Conservation (phyloP, 2,329 filamentous ascomycete species). For the Exserohilum rostratum region DNA sequence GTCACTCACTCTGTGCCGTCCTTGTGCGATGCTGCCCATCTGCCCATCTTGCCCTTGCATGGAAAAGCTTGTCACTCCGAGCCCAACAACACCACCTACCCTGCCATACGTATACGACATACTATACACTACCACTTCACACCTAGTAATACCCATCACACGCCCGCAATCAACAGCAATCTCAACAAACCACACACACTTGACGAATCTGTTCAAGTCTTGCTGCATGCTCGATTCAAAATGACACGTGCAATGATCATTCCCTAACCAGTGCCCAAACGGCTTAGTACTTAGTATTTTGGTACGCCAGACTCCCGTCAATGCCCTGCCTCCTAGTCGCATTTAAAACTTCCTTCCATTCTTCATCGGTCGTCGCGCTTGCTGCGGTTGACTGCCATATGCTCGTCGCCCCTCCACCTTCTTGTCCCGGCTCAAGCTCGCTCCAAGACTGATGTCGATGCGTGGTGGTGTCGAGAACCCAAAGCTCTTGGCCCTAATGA, state of each 20-base stretch:
- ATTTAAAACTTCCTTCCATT: constrained; percentile 41
- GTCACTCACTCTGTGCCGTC: not conserved
- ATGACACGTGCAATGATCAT: constrained; percentile 5
- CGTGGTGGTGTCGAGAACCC: constrained; percentile 78
- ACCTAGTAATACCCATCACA: not conserved
- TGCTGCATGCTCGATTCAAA: not conserved
- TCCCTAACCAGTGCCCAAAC: not conserved
- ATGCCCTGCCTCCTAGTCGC: constrained; percentile 7
- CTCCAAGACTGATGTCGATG: constrained; percentile 78
- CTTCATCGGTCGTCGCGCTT: constrained; percentile 59
- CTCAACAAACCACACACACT: not conserved
- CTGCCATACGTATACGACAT: not conserved
- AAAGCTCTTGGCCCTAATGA: constrained; percentile 70
- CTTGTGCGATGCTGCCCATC: not conserved
- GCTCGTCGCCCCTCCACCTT: constrained; percentile 66
- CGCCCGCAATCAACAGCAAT: not conserved
- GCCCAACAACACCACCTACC: not conserved
- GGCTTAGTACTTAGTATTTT: constrained; percentile 3
- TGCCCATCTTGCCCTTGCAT: not conserved
- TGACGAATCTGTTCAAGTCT: too few species aligned
- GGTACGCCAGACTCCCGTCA: constrained; percentile 21
- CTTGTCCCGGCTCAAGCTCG: constrained; percentile 77
- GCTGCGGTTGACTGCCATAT: constrained; percentile 80
- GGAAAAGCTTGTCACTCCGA: not conserved
- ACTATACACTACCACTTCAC: not conserved